These are phyloP conservation scores for Rachicladosporium sp. DNA, from an alignment of 2,329 filamentous ascomycete genomes.

Conservation along the genomic window DNA sequence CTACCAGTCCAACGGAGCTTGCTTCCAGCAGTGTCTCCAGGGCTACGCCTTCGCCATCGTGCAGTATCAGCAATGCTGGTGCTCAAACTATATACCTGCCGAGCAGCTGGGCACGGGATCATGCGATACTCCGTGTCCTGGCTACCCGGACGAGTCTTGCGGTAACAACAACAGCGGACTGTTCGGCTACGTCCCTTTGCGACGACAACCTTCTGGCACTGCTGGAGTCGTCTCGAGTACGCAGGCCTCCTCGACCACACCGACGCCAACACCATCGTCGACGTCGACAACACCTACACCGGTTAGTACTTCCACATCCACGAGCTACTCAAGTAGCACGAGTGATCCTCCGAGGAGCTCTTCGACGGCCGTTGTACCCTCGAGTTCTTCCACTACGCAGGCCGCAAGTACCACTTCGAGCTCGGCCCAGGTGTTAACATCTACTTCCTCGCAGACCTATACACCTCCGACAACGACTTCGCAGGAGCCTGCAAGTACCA, in stretches of 20 bases:
- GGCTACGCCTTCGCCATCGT: conserved; percentile 57
- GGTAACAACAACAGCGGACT: conserved; percentile 42
- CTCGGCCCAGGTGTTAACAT: conserved; percentile 1
- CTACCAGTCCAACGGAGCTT: conserved; percentile 58
- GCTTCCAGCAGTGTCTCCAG: conserved; percentile 45
- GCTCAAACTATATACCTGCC: conserved; percentile 53
- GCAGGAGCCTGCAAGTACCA: conserved; percentile 10
- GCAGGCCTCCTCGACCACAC: conserved; percentile 7
- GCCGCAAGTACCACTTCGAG: too few relatives aligned
- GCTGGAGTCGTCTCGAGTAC: conserved; percentile 22
- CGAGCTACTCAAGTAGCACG: conserved; percentile 3
- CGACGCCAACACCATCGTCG: too few relatives aligned
- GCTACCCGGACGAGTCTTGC: conserved; percentile 55
- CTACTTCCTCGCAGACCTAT: conserved; percentile 6
- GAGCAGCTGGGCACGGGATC: conserved; percentile 24
- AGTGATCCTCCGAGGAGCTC: conserved; percentile 3
- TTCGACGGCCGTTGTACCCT: conserved; percentile 1
- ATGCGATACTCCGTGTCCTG: conserved; percentile 53
- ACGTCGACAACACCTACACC: conserved; percentile 8
- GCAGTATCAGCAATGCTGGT: conserved; percentile 58
- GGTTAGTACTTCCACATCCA: conserved; percentile 13
- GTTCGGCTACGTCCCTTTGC: conserved; percentile 54
- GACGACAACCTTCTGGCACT: conserved; percentile 46
- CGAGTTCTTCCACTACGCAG: too few relatives aligned
- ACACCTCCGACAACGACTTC: conserved; percentile 3